These are phyloP conservation scores for Xylaria sp. DNA, from an alignment of 2,329 filamentous ascomycete species.

Conservation along the genomic window DNA sequence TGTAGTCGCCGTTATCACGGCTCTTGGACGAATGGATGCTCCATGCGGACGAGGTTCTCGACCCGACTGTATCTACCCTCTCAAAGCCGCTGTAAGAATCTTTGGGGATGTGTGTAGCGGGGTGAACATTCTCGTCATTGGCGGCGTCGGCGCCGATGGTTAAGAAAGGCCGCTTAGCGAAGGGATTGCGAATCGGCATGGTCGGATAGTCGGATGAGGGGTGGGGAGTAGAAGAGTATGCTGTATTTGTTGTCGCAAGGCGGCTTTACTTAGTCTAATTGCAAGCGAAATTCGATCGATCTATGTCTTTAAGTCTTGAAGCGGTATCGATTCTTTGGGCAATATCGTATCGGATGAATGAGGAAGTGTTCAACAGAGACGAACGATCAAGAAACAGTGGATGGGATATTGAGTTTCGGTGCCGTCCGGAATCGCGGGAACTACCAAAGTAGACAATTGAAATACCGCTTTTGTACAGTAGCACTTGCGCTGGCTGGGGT, in stretches of 20 bases:
- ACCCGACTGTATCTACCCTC: slow-evolving; percentile 70
- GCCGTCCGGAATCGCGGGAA: slow-evolving; percentile 29
- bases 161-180: slow-evolving; percentile 66
- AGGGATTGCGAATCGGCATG: slow-evolving; percentile 72
- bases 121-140: slow-evolving; percentile 65
- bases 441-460: slow-evolving; percentile 18
- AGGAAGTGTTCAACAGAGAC: slow-evolving; percentile 9
- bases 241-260: slow-evolving; percentile 25
- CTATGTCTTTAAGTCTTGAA: slow-evolving; percentile 26
- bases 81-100: slow-evolving; percentile 66
- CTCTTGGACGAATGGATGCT: slow-evolving; percentile 71
- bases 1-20: slow-evolving; percentile 77
- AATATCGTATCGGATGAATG: slow-evolving; percentile 8
- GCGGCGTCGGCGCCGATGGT: slow-evolving; percentile 53
- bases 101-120: slow-evolving; percentile 51
- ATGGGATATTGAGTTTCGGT: slow-evolving; percentile 15
- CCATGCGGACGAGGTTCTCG: slow-evolving; percentile 70
- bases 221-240: slow-evolving; percentile 11
- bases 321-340: slow-evolving; percentile 28
- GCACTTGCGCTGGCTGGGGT: background rate
- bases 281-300: slow-evolving; percentile 17
- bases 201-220: slow-evolving; percentile 36
- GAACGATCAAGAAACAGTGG: slow-evolving; percentile 20
- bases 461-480: slow-evolving; percentile 8
- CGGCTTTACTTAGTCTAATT: slow-evolving; percentile 19